Evolutionary conservation across 1,284 basidiomycete genomes (phyloP), one percentile per base, ranked within the genome.

Genomic region (Irpex sp.): DNA sequence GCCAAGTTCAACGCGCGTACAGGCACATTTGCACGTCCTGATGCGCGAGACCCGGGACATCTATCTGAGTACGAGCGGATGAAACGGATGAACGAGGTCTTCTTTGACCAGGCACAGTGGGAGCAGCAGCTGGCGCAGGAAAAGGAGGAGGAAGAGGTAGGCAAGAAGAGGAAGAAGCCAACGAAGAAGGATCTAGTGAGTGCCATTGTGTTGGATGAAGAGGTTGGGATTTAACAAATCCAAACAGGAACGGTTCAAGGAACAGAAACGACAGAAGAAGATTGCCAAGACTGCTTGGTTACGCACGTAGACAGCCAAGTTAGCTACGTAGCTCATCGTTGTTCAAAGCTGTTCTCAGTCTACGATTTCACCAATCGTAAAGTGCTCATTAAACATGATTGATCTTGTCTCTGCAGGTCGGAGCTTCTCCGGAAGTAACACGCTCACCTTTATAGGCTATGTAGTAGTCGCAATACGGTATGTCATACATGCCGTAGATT

Each of bases 271-370:
- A 66, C 80, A 83, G 74, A 93, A 94, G 81, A 94, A 94, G 78
- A 83, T 89, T 5, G 87, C 92, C 56, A 93, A 92, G 77, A 94
- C 92, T 6, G 93, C 93, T 5, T 96, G 93, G 94, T 74, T 96
- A 67, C 85, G 93, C 74, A 92, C 91, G 68, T 92, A 65, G 61
- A 34, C 11, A 34, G 21, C 21, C 26, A 56, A 51, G 5, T n/a
- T 51, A 51, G 49, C 11, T 51, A 51, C 13, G 49, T 36, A 36
- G 31, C 54, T 36, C 34, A 13, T 56, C 5, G 3, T 51, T 19
- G 49, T 17, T 51, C 40, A 11, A 44, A 17, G 11, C 2, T 19
- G 49, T 51, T n/a, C 8, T 8, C 17, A n/a, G 11, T 11, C 8
- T 17, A 31, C 44, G 15, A 15, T 44, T 11, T 44, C 40, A 11